phyloP scores from a whole-genome alignment of 2,329 filamentous ascomycete genomes.

The Trichoderma sp. region DNA sequence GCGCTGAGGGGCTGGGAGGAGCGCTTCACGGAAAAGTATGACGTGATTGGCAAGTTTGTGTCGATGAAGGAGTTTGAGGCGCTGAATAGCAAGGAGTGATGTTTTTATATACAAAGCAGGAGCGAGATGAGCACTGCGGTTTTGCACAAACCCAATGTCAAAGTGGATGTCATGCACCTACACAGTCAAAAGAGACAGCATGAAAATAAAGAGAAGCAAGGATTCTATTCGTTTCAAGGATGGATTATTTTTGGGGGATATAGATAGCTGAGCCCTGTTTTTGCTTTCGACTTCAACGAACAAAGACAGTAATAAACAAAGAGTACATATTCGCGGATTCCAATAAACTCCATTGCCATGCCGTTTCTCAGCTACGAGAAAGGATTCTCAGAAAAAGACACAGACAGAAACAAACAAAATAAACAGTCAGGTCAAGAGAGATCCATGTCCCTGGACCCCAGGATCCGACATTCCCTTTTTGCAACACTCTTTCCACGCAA shows the following conservation, averaged over 20 bases:
- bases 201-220: not conserved
- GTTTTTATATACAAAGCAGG: not conserved
- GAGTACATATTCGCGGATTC: not conserved
- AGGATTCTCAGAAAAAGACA: constrained; percentile 3
- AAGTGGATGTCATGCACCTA: not conserved
- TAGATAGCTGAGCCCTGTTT: not conserved
- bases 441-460: constrained; percentile 18
- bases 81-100: constrained; percentile 20
- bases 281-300: not conserved
- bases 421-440: not conserved
- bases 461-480: constrained; percentile 33
- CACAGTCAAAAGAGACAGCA: not conserved
- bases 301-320: constrained; percentile 23
- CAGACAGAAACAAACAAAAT: not conserved
- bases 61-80: constrained; percentile 45
- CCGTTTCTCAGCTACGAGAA: constrained; percentile 27
- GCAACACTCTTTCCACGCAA: constrained; percentile 6
- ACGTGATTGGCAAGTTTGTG: constrained; percentile 88
- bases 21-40: constrained; percentile 88
- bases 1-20: constrained; percentile 90
- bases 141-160: not conserved
- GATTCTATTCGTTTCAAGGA: not conserved
- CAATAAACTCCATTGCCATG: constrained; percentile 22
- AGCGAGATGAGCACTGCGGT: not conserved
- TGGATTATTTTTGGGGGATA: not conserved